phyloP scores from a whole-genome alignment of 2,329 filamentous ascomycete genomes.

The Apiospora phragmitis region DNA sequence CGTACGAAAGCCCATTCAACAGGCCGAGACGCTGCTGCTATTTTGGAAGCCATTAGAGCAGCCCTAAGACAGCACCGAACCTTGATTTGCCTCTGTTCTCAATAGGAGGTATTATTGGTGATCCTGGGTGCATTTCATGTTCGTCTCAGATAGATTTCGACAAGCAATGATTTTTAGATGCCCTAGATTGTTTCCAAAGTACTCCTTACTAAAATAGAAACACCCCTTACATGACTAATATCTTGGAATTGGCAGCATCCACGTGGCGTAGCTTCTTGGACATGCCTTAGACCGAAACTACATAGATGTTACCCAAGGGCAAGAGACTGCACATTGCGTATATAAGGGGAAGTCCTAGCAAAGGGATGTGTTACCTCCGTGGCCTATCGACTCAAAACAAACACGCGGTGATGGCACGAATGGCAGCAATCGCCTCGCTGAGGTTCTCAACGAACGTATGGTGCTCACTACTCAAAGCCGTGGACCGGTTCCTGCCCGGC shows the following conservation, averaged over 20 bases:
- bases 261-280: not conserved
- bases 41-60: not conserved
- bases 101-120: too few species aligned
- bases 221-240: too few species aligned
- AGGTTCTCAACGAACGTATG: not conserved
- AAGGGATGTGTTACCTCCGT: not conserved
- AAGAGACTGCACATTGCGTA: not conserved
- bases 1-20: too few species aligned
- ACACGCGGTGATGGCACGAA: not conserved
- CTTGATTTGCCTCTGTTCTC: not conserved
- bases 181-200: too few species aligned
- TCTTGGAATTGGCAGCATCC: not conserved
- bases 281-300: too few species aligned
- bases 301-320: not conserved
- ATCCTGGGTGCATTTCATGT: not conserved
- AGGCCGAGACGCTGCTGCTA: not conserved
- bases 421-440: not conserved
- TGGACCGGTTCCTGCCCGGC: not conserved
- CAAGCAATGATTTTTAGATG: too few species aligned
- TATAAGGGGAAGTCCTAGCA: not conserved
- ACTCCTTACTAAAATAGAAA: too few species aligned
- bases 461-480: not conserved
- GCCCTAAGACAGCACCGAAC: not conserved
- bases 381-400: not conserved
- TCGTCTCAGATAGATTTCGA: not conserved